phyloP scores from a whole-genome alignment of 352 stramenopile species.

The Globisporangium nunn region DNA sequence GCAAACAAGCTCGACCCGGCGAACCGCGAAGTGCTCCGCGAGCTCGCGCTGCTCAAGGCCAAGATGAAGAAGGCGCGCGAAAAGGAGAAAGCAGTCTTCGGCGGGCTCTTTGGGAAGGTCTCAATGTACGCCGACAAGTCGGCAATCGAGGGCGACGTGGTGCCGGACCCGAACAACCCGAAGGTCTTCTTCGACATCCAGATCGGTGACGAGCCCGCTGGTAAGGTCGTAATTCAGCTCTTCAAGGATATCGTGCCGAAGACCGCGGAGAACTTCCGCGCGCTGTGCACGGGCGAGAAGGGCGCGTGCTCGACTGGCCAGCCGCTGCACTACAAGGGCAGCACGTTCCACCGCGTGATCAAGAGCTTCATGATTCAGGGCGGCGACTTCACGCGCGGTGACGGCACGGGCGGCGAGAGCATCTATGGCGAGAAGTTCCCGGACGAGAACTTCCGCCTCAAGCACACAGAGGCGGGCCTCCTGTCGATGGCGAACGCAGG shows the following conservation, averaged over 20 bases:
- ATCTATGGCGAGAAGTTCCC: conserved; percentile 93
- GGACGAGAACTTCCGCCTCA: conserved; percentile 98
- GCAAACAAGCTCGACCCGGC: conserved; percentile 71
- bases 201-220: conserved; percentile 85
- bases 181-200: conserved; percentile 96
- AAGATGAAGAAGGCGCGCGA: conserved; percentile 88
- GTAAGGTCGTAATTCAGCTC: conserved; percentile 95
- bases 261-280: conserved; percentile 98
- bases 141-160: conserved; percentile 46
- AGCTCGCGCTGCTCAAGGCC: conserved; percentile 72
- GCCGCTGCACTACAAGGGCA: conserved; percentile 97
- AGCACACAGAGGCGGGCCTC: conserved; percentile 93
- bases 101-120: conserved; percentile 94
- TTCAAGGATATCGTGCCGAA: conserved; percentile 94
- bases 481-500: conserved; percentile 97
- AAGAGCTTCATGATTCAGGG: conserved; percentile 94
- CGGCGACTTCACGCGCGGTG: conserved; percentile 94
- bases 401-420: conserved; percentile 93
- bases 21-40: conserved; percentile 79
- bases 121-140: conserved; percentile 98
- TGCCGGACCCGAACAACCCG: conserved; percentile 13
- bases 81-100: conserved; percentile 95
- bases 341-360: conserved; percentile 96
- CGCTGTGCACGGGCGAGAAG: conserved; percentile 97
- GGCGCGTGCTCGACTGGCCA: conserved; percentile 74